Conservation (phyloP, 208 protist genomes). For the Lotmaria passim region DNA sequence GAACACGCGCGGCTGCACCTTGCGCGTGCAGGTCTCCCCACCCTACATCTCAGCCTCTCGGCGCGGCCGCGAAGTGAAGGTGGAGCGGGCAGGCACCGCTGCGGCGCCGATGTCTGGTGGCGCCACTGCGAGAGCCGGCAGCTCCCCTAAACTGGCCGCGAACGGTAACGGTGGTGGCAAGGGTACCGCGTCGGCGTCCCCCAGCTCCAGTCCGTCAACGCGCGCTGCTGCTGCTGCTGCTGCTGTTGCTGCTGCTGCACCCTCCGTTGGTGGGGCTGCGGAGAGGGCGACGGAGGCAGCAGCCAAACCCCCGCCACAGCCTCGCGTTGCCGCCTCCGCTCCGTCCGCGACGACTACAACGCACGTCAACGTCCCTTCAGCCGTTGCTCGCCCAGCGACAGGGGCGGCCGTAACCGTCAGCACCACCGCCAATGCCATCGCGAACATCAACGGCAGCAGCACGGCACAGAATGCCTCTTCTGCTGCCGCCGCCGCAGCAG, state of each 20-base stretch:
- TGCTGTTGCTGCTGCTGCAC: background rate
- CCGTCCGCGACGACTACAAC: background rate
- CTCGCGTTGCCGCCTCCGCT: constrained; percentile 3
- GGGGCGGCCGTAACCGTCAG: background rate
- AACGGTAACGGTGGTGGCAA: background rate
- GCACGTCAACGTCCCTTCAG: background rate
- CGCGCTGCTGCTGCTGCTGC: background rate
- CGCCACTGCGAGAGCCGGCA: background rate
- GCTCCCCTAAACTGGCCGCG: constrained; percentile 11
- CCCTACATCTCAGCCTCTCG: constrained; percentile 72
- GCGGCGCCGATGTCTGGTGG: background rate
- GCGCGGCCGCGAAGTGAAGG: constrained; percentile 54
- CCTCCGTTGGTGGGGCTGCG: background rate
- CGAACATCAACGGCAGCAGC: too few species aligned
- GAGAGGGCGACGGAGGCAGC: constrained; percentile 2
- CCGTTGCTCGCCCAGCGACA: background rate
- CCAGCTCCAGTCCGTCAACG: constrained; percentile 6
- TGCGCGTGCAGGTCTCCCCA: constrained; percentile 85
- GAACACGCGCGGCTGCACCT: constrained; percentile 78
- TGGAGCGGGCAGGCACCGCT: constrained; percentile 3
- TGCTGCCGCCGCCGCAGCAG: too few species aligned
- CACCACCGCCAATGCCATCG: background rate
- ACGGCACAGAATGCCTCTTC: too few species aligned
- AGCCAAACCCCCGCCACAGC: background rate
- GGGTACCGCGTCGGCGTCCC: background rate